Evolutionary conservation across 306 rosid species (phyloP), one percentile per base, ranked within the genome.

Genomic region (Gynostemma pentaphyllum): DNA sequence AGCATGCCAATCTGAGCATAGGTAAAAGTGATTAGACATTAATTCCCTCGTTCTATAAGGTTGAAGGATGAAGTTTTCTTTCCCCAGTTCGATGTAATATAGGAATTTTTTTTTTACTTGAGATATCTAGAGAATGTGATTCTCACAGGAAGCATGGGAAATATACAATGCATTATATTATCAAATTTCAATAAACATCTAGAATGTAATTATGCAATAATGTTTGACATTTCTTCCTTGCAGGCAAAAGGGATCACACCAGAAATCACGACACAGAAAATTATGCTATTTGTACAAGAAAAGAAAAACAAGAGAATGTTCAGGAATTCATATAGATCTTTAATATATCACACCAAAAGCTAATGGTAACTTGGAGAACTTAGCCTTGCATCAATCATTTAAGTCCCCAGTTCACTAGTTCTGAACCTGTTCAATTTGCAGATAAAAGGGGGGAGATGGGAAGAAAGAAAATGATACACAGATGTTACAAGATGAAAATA

Each of bases 11-110:
- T n/a, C n/a, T n/a, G n/a, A n/a, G n/a, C n/a, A n/a, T n/a, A n/a
- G n/a, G n/a, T n/a, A n/a, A n/a, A n/a, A n/a, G n/a, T n/a, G n/a
- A n/a, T n/a, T n/a, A n/a, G n/a, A n/a, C n/a, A n/a, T n/a, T n/a
- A n/a, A n/a, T n/a, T n/a, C n/a, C n/a, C n/a, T n/a, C n/a, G n/a
- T n/a, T n/a, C n/a, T n/a, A n/a, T n/a, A n/a, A n/a, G n/a, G n/a
- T n/a, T n/a, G n/a, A n/a, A n/a, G n/a, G n/a, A n/a, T n/a, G n/a
- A n/a, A n/a, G n/a, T n/a, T n/a, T n/a, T n/a, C n/a, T n/a, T n/a
- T n/a, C n/a, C n/a, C 85, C 87, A 54, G 68, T 78, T 30, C 80
- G 75, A 76, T 11, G 22, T 13, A 27, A 13, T 52, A 52, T 5
- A 27, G 14, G 19, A 52, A 12, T 26, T 26, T 51, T 14, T 6